phyloP scores from a whole-genome alignment of 176 grass and related monocot genomes.

The Aechmea fasciata region DNA sequence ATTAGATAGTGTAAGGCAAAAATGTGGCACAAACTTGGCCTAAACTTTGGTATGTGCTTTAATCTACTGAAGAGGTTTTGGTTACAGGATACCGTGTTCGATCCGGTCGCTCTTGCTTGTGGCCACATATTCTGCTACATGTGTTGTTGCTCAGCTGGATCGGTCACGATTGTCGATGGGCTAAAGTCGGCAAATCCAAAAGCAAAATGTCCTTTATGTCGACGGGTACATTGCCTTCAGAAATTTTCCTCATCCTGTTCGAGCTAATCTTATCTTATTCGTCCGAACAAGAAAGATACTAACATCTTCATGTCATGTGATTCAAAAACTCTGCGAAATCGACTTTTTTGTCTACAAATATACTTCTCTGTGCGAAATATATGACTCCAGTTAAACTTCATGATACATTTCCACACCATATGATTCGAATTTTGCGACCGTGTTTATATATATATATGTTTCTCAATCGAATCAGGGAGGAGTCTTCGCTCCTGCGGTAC shows the following conservation, averaged over 20 bases:
- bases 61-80: not conserved
- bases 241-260: not conserved
- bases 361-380: no score
- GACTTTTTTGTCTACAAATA: no score
- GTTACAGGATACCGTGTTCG: constrained; percentile 65
- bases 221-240: constrained; percentile 30
- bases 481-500: constrained; percentile 52
- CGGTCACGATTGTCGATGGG: constrained; percentile 62
- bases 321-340: not conserved
- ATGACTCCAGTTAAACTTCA: no score
- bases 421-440: not conserved
- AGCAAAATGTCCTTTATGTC: constrained; percentile 74
- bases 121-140: constrained; percentile 86
- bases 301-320: not conserved
- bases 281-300: not conserved
- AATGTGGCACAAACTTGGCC: no score
- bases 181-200: constrained; percentile 42
- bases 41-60: not conserved
- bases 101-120: constrained; percentile 62
- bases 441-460: not conserved
- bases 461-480: constrained; percentile 35
- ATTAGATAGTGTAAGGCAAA: no score
- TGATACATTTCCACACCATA: not conserved
- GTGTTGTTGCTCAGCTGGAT: constrained; percentile 72
- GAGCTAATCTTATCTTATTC: not conserved